Base-by-base conservation (phyloP, 2,329 filamentous ascomycete species). In the Colletotrichum eleusines region DNA sequence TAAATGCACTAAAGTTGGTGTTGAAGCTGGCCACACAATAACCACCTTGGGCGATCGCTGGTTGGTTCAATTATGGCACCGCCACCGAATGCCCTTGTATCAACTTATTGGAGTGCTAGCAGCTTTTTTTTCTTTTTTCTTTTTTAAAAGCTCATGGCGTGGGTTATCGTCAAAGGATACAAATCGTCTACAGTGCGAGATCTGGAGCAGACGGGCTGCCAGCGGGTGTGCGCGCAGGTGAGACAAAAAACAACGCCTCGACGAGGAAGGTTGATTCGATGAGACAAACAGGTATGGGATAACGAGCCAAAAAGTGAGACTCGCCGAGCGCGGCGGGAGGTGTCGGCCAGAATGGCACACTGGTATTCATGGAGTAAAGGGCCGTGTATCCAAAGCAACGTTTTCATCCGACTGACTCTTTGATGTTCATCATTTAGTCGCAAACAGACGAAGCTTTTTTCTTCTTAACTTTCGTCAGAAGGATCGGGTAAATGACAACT, bases 271-370 rank as follows among this genome's bases (percentile, higher is more conserved):
- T 48, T 4, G 42, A n/a, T 44, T 44, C 64, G 53, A 58, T 38
- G 50, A 62, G 42, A 58, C 58, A 58, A 31, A 42, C 67, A 57
- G 23, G 42, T 40, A 60, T 60, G 53, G 33, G 23, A 18, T 40
- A 40, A 48, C 26, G 42, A 40, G 66, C 20, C n/a, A 46, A 69
- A 46, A 20, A 60, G 28, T 28, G 50, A 51, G 50, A 67, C 67
- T 70, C 63, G 64, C 68, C 64, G 63, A 58, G 68, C 31, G 58
- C 64, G 62, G 64, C 64, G 35, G 16, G 48, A n/a, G 28, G 28
- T 58, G 35, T 58, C 51, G 28, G 58, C 59, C 42, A 44, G 44
- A 11, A 42, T 35, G 18, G 26, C 46, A n/a, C 33, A 20, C 33
- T 59, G 20, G 14, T 9, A 28, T 50, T 9, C 44, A 53, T 14